These are phyloP conservation scores for Nannochloris sp. DNA, from an alignment of 139 green algal genomes.

Conservation along the genomic window DNA sequence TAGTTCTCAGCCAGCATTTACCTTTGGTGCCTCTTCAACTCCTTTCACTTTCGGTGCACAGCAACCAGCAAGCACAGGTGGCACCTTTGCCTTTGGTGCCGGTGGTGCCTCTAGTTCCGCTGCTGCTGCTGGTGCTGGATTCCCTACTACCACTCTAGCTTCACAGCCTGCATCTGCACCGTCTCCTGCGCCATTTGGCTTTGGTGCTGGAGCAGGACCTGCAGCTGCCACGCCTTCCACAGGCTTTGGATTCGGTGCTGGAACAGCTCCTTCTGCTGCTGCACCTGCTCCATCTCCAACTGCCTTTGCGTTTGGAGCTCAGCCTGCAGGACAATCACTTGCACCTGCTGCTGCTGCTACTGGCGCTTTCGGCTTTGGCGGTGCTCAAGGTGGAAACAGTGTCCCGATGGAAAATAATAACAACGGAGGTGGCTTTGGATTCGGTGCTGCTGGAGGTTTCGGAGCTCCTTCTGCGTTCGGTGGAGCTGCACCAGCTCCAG, in stretches of 20 bases:
- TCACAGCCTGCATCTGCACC: neutral
- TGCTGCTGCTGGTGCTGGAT: neutral
- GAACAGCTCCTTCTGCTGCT: neutral
- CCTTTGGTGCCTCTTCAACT: neutral
- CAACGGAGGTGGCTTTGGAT: neutral
- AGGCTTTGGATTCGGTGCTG: neutral
- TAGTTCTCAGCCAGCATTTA: neutral
- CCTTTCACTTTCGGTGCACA: conserved; percentile 2
- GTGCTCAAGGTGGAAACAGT: neutral
- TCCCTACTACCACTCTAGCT: neutral
- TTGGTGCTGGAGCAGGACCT: neutral
- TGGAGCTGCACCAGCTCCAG: neutral
- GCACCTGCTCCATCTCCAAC: neutral
- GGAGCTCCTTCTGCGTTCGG: conserved; percentile 4
- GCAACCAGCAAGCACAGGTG: neutral
- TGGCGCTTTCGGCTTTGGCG: neutral
- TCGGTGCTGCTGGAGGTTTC: neutral
- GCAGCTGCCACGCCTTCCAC: neutral
- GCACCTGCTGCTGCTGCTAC: neutral
- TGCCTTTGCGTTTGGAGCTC: neutral
- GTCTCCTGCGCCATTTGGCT: neutral
- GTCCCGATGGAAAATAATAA: neutral
- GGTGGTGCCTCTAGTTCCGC: neutral
- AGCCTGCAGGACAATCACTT: no score
- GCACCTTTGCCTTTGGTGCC: neutral